Conservation (phyloP, 495 filamentous ascomycete species). For the Penicillium bialowiezense region DNA sequence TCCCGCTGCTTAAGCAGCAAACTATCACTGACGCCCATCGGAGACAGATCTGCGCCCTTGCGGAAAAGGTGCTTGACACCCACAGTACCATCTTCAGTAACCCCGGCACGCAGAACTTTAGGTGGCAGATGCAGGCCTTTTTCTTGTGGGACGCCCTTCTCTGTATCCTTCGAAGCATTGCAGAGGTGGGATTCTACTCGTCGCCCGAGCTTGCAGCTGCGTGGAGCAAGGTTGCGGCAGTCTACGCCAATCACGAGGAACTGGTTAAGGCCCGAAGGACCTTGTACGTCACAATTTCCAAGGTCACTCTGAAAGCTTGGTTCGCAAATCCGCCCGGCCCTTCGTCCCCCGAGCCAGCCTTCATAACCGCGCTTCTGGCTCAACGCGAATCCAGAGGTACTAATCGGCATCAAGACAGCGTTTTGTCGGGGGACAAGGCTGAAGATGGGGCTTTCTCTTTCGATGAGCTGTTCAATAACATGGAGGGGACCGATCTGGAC, state of each 20-base stretch:
- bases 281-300: not conserved
- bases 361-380: not conserved
- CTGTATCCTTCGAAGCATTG: constrained; percentile 11
- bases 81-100: constrained; percentile 2
- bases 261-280: not conserved
- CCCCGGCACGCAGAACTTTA: constrained; percentile 1
- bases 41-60: constrained; percentile 14
- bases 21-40: constrained; percentile 6
- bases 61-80: constrained; percentile 21
- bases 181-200: constrained; percentile 11
- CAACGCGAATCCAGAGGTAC: not conserved
- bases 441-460: not conserved
- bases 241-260: not conserved
- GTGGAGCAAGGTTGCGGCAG: not conserved
- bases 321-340: not conserved
- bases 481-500: not conserved
- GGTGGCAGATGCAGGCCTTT: constrained; percentile 12
- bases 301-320: not conserved
- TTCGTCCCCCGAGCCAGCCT: not conserved
- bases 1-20: constrained; percentile 8
- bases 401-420: not conserved
- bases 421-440: not conserved
- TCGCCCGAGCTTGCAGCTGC: not conserved
- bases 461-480: not conserved
- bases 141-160: constrained; percentile 17